Percentiles rank a stretch among this genome's conserved stretches.
Evolutionary conservation across 139 green algal genomes (phyloP).

Genomic region (Micractinium conductrix): DNA sequence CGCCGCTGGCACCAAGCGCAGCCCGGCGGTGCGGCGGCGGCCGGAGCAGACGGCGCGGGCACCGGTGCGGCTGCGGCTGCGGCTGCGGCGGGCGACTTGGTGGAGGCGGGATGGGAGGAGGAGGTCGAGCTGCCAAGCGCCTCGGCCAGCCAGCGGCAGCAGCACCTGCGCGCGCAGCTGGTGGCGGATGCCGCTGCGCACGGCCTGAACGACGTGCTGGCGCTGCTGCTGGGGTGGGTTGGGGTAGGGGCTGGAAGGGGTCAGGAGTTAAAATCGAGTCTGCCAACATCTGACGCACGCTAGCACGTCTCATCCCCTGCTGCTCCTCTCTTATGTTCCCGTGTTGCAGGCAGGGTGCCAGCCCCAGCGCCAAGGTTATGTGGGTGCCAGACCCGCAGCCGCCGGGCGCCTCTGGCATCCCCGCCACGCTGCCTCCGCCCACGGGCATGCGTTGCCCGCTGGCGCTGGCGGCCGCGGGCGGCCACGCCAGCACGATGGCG

Average conservation of each 20-base stretch:
- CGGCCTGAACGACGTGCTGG: not conserved
- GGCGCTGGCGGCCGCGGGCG: slow-evolving; percentile 4
- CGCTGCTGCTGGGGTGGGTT: slow-evolving; percentile 28
- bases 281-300: no score
- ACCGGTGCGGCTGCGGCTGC: not conserved
- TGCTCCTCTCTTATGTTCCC: not conserved
- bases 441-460: not conserved
- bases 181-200: not conserved
- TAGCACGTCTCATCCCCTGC: no score
- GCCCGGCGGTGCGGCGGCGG: not conserved
- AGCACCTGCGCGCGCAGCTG: not conserved
- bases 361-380: not conserved
- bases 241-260: no score
- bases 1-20: not conserved
- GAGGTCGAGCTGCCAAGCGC: no score
- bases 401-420: not conserved
- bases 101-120: no score
- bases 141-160: no score
- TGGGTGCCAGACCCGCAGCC: not conserved
- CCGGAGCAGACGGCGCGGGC: not conserved
- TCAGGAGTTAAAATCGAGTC: no score
- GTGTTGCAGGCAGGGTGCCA: slow-evolving; percentile 11
- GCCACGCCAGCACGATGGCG: not conserved
- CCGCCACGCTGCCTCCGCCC: not conserved
- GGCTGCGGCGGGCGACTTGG: not conserved